phyloP scores from a whole-genome alignment of 164 flowering plant genomes.

The Vitis amurensis region DNA sequence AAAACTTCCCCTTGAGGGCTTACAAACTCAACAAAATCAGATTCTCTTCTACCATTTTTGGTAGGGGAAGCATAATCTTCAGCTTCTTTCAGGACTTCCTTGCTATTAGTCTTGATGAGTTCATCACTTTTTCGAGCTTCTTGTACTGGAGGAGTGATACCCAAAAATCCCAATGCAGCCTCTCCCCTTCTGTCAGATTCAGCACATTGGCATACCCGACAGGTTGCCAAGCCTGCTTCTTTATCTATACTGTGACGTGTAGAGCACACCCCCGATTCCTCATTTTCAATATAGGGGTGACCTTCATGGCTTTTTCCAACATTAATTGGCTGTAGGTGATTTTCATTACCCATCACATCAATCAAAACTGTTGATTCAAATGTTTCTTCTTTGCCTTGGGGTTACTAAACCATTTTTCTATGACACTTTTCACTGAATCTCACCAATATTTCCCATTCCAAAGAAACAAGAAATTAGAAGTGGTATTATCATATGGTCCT shows the following conservation, averaged over 20 bases:
- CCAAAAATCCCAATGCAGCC: slow-evolving; percentile 70
- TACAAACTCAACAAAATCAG: slow-evolving; percentile 57
- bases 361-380: background rate
- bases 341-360: slow-evolving; percentile 39
- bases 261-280: slow-evolving; percentile 20
- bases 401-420: slow-evolving; percentile 6
- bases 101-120: slow-evolving; percentile 25
- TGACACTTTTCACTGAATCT: background rate
- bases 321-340: slow-evolving; percentile 8
- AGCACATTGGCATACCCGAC: slow-evolving; percentile 90
- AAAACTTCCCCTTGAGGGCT: slow-evolving; percentile 88
- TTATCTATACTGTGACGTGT: slow-evolving; percentile 46
- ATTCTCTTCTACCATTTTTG: slow-evolving; percentile 24
- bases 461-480: slow-evolving; percentile 1
- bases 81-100: slow-evolving; percentile 19
- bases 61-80: slow-evolving; percentile 14
- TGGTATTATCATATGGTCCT: background rate
- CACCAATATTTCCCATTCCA: background rate
- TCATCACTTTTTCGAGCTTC: slow-evolving; percentile 27
- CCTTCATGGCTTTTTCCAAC: slow-evolving; percentile 20
- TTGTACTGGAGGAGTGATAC: slow-evolving; percentile 50
- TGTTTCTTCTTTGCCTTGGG: background rate
- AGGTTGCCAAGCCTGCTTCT: slow-evolving; percentile 50
- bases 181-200: slow-evolving; percentile 92
- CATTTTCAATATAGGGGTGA: slow-evolving; percentile 25